Percentiles rank a stretch among this genome's conserved stretches.
Evolutionary conservation across 306 rosid species (phyloP).

Genomic region (Trifolium pratense): DNA sequence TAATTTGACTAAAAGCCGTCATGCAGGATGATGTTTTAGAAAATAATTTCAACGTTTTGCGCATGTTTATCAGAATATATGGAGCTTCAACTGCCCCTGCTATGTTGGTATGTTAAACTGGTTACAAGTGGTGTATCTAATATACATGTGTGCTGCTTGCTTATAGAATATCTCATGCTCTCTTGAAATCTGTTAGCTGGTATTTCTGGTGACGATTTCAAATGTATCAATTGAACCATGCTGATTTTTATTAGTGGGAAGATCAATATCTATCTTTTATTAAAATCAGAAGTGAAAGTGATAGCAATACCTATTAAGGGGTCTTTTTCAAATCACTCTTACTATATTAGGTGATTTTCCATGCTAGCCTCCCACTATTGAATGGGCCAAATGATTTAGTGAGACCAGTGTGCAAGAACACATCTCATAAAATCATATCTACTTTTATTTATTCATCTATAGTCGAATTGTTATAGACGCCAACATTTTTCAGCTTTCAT

Average conservation of each 20-base stretch:
- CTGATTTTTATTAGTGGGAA: background rate
- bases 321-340: background rate
- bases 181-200: conserved; percentile 11
- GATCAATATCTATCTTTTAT: conserved; percentile 13
- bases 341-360: background rate
- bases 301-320: background rate
- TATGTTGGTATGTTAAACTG: conserved; percentile 57
- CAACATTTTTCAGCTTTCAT: conserved; percentile 5
- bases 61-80: conserved; percentile 80
- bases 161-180: conserved; percentile 8
- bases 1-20: conserved; percentile 32
- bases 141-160: conserved; percentile 32
- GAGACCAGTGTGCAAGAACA: conserved; percentile 1
- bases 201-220: conserved; percentile 13
- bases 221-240: background rate
- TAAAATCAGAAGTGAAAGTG: background rate
- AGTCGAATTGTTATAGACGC: background rate
- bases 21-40: conserved; percentile 91
- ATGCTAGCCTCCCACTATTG: background rate
- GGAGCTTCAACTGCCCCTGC: conserved; percentile 80
- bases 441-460: conserved; percentile 17
- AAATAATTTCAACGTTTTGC: conserved; percentile 80
- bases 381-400: conserved; percentile 7
- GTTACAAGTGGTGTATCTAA: conserved; percentile 17
- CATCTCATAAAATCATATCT: conserved; percentile 15